phyloP scores from a whole-genome alignment of 495 filamentous ascomycete species.

The Symbiotaphrina buchneri region DNA sequence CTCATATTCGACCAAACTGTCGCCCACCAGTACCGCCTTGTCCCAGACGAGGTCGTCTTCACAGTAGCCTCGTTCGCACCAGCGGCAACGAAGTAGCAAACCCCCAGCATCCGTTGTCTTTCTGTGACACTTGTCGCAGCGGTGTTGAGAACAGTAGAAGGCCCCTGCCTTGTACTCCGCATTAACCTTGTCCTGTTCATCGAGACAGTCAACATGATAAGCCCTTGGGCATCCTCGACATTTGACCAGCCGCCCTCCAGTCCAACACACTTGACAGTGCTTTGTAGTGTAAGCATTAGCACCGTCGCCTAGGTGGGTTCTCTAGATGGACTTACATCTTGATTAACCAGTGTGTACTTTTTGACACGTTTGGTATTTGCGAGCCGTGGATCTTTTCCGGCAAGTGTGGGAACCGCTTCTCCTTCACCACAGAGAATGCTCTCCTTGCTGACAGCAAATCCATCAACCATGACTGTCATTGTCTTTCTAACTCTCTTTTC shows the following conservation, averaged over 20 bases:
- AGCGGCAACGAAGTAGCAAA: conserved; percentile 33
- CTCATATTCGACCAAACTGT: conserved; percentile 25
- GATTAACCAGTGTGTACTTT: conserved; percentile 19
- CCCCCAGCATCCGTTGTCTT: conserved; percentile 33
- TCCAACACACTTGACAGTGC: conserved; percentile 32
- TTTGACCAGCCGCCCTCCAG: conserved; percentile 19
- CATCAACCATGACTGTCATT: conserved; percentile 34
- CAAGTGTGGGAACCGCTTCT: conserved; percentile 33
- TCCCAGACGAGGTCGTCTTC: conserved; percentile 39
- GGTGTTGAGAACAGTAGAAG: conserved; percentile 34
- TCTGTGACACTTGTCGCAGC: conserved; percentile 27
- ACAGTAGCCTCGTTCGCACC: conserved; percentile 32
- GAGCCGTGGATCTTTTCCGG: conserved; percentile 28
- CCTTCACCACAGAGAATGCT: conserved; percentile 27
- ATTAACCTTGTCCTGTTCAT: conserved; percentile 14
- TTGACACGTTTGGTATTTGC: conserved; percentile 20
- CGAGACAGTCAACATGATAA: conserved; percentile 30
- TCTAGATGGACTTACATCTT: conserved; percentile 15
- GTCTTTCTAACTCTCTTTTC: conserved; percentile 32
- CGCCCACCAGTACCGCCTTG: conserved; percentile 24
- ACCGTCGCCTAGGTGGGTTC: too few species aligned
- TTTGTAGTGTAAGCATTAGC: conserved; percentile 8
- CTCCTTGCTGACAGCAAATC: conserved; percentile 34
- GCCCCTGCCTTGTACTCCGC: conserved; percentile 12
- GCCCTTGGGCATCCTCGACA: conserved; percentile 32